These are phyloP conservation scores for Xylaria castorea DNA, from an alignment of 495 filamentous ascomycete genomes.

Conservation along the genomic window DNA sequence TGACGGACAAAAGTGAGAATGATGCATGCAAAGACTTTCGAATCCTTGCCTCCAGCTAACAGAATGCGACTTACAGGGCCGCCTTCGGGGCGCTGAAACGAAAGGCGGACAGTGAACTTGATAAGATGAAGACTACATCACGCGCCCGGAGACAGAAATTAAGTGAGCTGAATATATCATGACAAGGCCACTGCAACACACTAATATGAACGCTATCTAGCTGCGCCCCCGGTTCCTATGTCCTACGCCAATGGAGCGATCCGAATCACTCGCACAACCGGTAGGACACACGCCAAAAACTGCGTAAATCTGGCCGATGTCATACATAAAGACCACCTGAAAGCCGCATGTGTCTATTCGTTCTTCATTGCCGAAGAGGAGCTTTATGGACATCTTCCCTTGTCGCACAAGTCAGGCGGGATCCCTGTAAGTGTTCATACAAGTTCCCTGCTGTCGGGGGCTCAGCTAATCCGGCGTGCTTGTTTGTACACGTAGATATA, in stretches of 20 bases:
- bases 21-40: neutral
- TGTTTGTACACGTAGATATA: slow-evolving; percentile 31
- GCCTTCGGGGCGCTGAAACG: neutral
- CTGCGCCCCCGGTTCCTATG: slow-evolving; percentile 1
- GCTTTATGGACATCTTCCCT: slow-evolving; percentile 30
- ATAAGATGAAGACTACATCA: slow-evolving; percentile 5
- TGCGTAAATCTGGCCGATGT: slow-evolving; percentile 32
- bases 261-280: slow-evolving; percentile 34
- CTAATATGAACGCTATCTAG: slow-evolving; percentile 3
- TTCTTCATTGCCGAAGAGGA: slow-evolving; percentile 34
- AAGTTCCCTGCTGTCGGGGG: neutral
- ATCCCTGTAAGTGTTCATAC: slow-evolving; percentile 29
- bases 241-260: slow-evolving; percentile 30
- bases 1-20: slow-evolving; percentile 8
- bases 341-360: slow-evolving; percentile 33
- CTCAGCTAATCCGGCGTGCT: slow-evolving; percentile 6
- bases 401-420: slow-evolving; percentile 24
- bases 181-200: neutral
- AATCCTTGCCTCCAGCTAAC: neutral
- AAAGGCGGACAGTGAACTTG: slow-evolving; percentile 16
- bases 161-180: neutral
- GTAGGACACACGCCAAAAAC: slow-evolving; percentile 29
- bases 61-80: neutral
- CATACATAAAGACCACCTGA: slow-evolving; percentile 30
- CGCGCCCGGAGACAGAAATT: neutral